phyloP scores from a whole-genome alignment of 1,284 basidiomycete species.

The Sanghuangporus baumii region DNA sequence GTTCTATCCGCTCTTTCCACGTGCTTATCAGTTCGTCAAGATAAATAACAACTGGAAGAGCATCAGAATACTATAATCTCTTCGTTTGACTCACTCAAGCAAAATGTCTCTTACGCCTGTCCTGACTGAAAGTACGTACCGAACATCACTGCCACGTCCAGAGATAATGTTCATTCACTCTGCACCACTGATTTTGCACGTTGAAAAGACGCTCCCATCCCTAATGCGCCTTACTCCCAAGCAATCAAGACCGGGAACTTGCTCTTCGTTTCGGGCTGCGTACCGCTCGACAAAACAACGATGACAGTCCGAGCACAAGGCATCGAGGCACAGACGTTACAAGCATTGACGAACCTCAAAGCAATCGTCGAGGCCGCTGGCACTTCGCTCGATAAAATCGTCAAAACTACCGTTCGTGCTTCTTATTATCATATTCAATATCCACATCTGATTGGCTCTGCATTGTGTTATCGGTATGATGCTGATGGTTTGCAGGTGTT shows the following conservation, averaged over 20 bases:
- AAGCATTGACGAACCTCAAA: slow-evolving; percentile 84
- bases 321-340: slow-evolving; percentile 79
- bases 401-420: slow-evolving; percentile 74
- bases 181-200: neutral
- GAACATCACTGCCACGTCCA: too few relatives aligned
- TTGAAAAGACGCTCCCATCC: slow-evolving; percentile 68
- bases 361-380: slow-evolving; percentile 81
- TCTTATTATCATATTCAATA: neutral
- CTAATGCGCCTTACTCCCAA: slow-evolving; percentile 90
- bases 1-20: neutral
- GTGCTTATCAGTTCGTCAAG: neutral
- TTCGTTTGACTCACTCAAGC: neutral
- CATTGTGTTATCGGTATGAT: neutral
- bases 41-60: neutral
- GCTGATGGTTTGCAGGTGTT: slow-evolving; percentile 57
- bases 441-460: neutral
- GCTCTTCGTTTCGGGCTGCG: slow-evolving; percentile 87
- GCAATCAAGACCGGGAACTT: slow-evolving; percentile 82
- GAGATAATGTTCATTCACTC: neutral
- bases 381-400: slow-evolving; percentile 74
- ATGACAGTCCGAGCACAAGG: slow-evolving; percentile 75
- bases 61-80: neutral
- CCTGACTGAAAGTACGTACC: neutral
- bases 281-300: slow-evolving; percentile 76
- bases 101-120: neutral